Evolutionary conservation across 2,329 filamentous ascomycete genomes (phyloP), one percentile per base, ranked within the genome.

Genomic region (Thermothelomyces thermophilus): DNA sequence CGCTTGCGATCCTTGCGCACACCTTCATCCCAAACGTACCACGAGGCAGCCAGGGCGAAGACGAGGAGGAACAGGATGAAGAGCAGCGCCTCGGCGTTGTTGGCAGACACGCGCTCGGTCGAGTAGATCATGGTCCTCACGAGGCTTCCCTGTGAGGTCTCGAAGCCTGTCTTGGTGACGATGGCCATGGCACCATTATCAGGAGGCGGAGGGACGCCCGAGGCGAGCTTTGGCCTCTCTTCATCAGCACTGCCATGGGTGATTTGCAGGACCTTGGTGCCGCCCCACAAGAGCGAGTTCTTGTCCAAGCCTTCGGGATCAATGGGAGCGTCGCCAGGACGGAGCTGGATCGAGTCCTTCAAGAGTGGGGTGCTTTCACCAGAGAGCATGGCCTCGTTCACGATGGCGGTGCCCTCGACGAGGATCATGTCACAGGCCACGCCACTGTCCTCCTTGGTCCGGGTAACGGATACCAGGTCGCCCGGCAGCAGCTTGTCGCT

Each of bases 51-150:
- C 66, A 98, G 81, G 61, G 94, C 94, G 71, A 98, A 98, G 61
- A 97, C 80, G 48, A 95, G 80, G 24, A 98, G 79, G 77, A 98
- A 98, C 52, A 98, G 77, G 58, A 98, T 98, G 73, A 98, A 98
- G 54, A 95, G 77, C n/a, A 98, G 73, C 1, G 93, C 93, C 70
- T 98, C 93, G 39, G 84, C 84, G 64, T 98, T 97, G 72, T 96
- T 96, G 60, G 93, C 93, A n/a, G 91, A 97, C 20, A 98, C 91
- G 58, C 91, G 89, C 69, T 98, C 93, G 1, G 93, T 98, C 1
- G 94, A 96, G 73, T 95, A 98, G 63, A 98, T 98, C 93, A 98
- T 98, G 59, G 93, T 98, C 55, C 93, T 87, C 53, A 98, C 93
- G 53, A 98, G 80, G 68, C 90, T 96, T 56, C 93, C 93, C 70